These are phyloP conservation scores for Sporothrix globosa DNA, from an alignment of 2,329 filamentous ascomycete species.

Conservation along the genomic window DNA sequence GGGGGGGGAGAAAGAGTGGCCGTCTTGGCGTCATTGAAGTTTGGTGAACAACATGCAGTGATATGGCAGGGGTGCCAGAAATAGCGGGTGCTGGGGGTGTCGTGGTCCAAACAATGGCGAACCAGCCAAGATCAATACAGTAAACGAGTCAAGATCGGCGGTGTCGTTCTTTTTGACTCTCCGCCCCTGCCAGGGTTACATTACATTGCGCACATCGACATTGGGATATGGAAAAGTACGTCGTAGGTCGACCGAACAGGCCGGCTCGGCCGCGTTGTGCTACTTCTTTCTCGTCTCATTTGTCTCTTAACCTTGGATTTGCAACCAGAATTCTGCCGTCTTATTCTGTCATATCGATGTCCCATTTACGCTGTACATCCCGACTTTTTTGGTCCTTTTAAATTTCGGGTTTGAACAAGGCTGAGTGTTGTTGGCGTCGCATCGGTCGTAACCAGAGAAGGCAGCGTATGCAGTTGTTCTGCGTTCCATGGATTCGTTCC, in stretches of 20 bases:
- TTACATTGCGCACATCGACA: neutral
- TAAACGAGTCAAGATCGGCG: conserved; percentile 21
- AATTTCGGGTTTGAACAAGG: neutral
- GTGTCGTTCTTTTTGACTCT: neutral
- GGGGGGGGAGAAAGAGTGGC: neutral
- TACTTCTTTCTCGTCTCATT: neutral
- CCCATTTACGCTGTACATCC: too few relatives aligned
- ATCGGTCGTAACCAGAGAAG: neutral
- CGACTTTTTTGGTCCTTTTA: neutral
- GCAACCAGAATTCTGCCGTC: too few relatives aligned
- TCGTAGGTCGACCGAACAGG: too few relatives aligned
- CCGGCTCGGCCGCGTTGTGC: neutral
- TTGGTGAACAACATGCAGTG: neutral
- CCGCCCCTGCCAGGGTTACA: conserved; percentile 6
- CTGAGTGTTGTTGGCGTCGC: neutral
- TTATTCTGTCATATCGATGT: too few relatives aligned
- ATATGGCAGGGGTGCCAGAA: neutral
- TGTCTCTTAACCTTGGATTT: too few relatives aligned
- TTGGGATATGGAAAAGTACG: too few relatives aligned
- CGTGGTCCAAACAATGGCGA: neutral
- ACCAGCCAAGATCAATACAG: conserved; percentile 6
- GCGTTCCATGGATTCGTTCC: too few relatives aligned
- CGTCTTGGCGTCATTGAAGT: conserved; percentile 1
- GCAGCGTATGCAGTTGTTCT: neutral
- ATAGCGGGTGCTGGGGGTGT: neutral